phyloP scores from a whole-genome alignment of 768 basidiomycete species.

The Kwoniella mangroviensis region DNA sequence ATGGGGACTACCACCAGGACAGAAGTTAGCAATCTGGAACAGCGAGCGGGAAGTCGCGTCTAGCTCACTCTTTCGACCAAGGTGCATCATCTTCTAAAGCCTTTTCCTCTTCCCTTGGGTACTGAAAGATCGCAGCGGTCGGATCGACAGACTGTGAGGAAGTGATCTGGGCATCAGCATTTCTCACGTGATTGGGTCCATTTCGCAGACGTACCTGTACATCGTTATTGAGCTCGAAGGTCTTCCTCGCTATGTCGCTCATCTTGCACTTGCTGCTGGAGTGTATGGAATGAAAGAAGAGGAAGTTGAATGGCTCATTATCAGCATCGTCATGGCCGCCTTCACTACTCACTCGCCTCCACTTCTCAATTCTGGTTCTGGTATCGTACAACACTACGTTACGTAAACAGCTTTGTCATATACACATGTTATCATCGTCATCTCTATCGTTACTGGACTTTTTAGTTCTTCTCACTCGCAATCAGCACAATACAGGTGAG shows the following conservation, averaged over 20 bases:
- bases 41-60: not conserved
- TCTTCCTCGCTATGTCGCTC: constrained; percentile 47
- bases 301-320: too few species aligned
- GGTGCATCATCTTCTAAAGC: constrained; percentile 69
- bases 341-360: too few species aligned
- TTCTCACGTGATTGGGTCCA: not conserved
- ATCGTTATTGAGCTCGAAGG: constrained; percentile 59
- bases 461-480: not conserved
- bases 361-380: too few species aligned
- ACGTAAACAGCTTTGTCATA: too few species aligned
- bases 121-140: constrained; percentile 55
- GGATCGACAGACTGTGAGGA: constrained; percentile 45
- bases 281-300: not conserved
- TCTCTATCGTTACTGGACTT: not conserved
- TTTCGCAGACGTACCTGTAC: constrained; percentile 40
- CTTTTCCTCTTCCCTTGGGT: constrained; percentile 57
- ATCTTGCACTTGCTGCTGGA: not conserved
- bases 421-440: too few species aligned
- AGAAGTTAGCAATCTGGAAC: not conserved
- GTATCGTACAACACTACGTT: too few species aligned
- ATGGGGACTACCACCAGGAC: constrained; percentile 55
- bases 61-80: constrained; percentile 80
- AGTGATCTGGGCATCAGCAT: constrained; percentile 7
- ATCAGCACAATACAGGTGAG: not conserved
- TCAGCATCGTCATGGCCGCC: too few species aligned